Evolutionary conservation across 1,284 basidiomycete species (phyloP).

Genomic region (Ganoderma lingzhi): DNA sequence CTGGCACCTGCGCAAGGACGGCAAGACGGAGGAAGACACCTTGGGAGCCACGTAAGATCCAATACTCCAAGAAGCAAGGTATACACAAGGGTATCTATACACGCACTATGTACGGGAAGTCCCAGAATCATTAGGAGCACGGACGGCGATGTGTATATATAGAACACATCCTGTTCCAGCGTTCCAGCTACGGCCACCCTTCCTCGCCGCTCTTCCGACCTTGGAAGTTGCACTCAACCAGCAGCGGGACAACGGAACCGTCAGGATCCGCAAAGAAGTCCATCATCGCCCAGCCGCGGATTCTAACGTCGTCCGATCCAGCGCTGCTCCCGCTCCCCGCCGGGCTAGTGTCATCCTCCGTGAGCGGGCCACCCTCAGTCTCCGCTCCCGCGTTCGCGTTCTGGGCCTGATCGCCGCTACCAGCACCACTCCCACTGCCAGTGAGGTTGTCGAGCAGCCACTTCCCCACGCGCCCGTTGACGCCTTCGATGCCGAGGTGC

Average conservation of each 20-base stretch:
- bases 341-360: neutral
- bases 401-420: constrained; percentile 17
- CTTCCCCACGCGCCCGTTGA: constrained; percentile 75
- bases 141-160: neutral
- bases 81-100: constrained; percentile 11
- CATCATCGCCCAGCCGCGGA: constrained; percentile 77
- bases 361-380: neutral
- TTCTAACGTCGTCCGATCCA: constrained; percentile 46
- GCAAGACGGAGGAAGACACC: constrained; percentile 24
- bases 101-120: neutral
- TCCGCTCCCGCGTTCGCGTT: neutral
- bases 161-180: neutral
- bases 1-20: constrained; percentile 40
- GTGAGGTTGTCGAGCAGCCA: constrained; percentile 64
- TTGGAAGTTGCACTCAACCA: constrained; percentile 80
- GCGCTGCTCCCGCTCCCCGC: neutral
- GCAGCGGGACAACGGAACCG: constrained; percentile 61
- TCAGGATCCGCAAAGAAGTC: constrained; percentile 74
- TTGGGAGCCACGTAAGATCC: constrained; percentile 23
- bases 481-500: constrained; percentile 82
- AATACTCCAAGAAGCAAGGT: neutral
- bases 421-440: constrained; percentile 3
- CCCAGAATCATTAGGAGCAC: neutral
- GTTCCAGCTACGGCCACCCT: constrained; percentile 46
- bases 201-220: constrained; percentile 57